Evolutionary conservation across 495 filamentous ascomycete species (phyloP).

Genomic region (Penicillium daleae): DNA sequence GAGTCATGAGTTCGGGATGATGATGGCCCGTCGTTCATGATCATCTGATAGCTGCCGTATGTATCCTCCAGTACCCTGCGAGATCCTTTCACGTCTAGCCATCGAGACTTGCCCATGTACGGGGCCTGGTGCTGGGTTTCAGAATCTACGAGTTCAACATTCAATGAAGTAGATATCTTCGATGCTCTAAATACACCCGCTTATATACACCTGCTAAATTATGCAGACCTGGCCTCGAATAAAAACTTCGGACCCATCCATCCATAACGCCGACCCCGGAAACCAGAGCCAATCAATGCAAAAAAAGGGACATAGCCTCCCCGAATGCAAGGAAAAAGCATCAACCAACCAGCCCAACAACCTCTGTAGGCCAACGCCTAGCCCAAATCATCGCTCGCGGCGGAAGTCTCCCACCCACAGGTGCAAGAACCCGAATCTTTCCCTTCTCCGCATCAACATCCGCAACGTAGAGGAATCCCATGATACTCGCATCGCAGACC

Average conservation of each 20-base stretch:
- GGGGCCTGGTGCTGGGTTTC: too few relatives aligned
- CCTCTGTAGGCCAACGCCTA: constrained; percentile 54
- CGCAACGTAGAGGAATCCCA: constrained; percentile 90
- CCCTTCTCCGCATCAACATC: constrained; percentile 87
- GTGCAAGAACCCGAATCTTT: constrained; percentile 78
- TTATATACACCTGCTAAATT: background rate
- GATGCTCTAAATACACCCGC: background rate
- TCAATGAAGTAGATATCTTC: background rate
- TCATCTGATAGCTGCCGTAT: too few relatives aligned
- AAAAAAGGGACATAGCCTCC: background rate
- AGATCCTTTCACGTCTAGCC: too few relatives aligned
- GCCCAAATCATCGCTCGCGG: constrained; percentile 75
- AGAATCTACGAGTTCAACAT: background rate
- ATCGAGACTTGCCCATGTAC: too few relatives aligned
- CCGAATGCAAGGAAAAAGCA: background rate
- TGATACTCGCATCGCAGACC: constrained; percentile 81
- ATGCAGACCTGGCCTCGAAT: background rate
- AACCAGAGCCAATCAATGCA: background rate
- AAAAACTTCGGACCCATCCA: background rate
- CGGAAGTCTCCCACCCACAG: constrained; percentile 77
- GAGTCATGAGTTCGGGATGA: too few relatives aligned
- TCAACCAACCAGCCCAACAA: constrained; percentile 54
- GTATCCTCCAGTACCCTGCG: too few relatives aligned
- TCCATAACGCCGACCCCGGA: background rate
- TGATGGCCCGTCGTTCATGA: too few relatives aligned